phyloP scores from a whole-genome alignment of 495 filamentous ascomycete genomes.

The Parachaetomium inaequale region DNA sequence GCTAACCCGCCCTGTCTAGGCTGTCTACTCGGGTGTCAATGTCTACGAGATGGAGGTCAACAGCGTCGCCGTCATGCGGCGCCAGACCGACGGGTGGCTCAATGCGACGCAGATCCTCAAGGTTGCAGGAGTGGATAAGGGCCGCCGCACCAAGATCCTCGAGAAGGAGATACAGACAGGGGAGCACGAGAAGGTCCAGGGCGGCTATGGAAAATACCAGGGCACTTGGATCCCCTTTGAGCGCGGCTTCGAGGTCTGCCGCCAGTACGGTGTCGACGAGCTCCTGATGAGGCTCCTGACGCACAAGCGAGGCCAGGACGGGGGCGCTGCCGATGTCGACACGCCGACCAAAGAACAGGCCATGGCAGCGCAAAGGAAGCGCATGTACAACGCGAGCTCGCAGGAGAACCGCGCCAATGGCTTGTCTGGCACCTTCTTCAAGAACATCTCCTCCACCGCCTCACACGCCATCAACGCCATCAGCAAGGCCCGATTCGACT shows the following conservation, averaged over 20 bases:
- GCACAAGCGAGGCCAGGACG: conserved; percentile 81
- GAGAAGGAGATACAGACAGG: conserved; percentile 96
- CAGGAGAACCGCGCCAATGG: conserved; percentile 62
- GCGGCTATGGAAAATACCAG: conserved; percentile 97
- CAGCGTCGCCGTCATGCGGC: conserved; percentile 85
- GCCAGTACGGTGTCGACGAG: conserved; percentile 90
- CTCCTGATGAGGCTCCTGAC: conserved; percentile 77
- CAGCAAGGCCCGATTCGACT: conserved; percentile 91
- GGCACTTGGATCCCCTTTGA: conserved; percentile 96
- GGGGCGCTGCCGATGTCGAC: conserved; percentile 62
- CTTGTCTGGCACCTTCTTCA: conserved; percentile 82
- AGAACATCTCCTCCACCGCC: conserved; percentile 89
- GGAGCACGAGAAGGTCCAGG: conserved; percentile 97
- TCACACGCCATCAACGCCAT: conserved; percentile 91
- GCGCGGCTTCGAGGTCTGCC: conserved; percentile 85
- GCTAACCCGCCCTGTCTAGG: conserved; percentile 48
- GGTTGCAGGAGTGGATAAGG: conserved; percentile 93
- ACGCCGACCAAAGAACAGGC: conserved; percentile 99
- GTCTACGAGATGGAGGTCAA: conserved; percentile 99
- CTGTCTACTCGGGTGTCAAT: conserved; percentile 87
- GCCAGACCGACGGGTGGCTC: conserved; percentile 85
- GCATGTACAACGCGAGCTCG: conserved; percentile 73
- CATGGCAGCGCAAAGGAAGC: conserved; percentile 94
- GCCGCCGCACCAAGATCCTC: conserved; percentile 91
- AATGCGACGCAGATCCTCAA: conserved; percentile 97